Conservation (phyloP, 1,139 yeast genomes). For the Taphrina pruni region DNA sequence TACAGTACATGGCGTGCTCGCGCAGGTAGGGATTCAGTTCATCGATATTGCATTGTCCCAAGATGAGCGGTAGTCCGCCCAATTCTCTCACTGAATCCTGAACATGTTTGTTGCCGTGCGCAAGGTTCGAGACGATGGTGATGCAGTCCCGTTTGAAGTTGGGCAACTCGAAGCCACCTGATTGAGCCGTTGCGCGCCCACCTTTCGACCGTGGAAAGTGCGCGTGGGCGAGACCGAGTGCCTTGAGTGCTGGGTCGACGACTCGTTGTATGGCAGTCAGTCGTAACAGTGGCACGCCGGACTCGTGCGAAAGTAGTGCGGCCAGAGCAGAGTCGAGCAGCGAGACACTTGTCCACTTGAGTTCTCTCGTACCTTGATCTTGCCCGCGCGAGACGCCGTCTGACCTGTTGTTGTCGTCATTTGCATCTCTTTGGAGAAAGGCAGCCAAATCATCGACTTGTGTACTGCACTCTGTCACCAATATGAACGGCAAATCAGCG, state of each 20-base stretch:
- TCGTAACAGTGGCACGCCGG: not conserved
- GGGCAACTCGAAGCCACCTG: not conserved
- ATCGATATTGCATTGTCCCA: slow-evolving; percentile 85
- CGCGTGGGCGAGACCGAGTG: slow-evolving; percentile 24
- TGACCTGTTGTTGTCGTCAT: not conserved
- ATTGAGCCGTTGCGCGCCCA: not conserved
- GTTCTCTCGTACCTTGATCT: not conserved
- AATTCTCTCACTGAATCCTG: slow-evolving; percentile 72
- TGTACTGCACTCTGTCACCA: not conserved
- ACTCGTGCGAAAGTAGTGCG: slow-evolving; percentile 14
- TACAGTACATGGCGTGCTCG: slow-evolving; percentile 80
- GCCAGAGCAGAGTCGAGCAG: slow-evolving; percentile 11
- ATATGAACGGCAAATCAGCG: not conserved
- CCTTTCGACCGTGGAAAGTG: slow-evolving; percentile 26
- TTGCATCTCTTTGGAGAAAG: not conserved
- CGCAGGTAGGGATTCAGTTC: slow-evolving; percentile 84
- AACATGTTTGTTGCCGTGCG: slow-evolving; percentile 26
- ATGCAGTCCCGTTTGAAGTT: slow-evolving; percentile 34
- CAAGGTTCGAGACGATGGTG: slow-evolving; percentile 24
- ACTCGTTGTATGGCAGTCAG: slow-evolving; percentile 6
- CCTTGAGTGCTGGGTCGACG: slow-evolving; percentile 8
- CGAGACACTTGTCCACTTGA: slow-evolving; percentile 20
- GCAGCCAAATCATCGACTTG: slow-evolving; percentile 6
- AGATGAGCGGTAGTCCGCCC: slow-evolving; percentile 72
- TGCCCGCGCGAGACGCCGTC: not conserved